Evolutionary conservation across 805 yeast genomes (phyloP).

Genomic region (Ogataea ganodermae): DNA sequence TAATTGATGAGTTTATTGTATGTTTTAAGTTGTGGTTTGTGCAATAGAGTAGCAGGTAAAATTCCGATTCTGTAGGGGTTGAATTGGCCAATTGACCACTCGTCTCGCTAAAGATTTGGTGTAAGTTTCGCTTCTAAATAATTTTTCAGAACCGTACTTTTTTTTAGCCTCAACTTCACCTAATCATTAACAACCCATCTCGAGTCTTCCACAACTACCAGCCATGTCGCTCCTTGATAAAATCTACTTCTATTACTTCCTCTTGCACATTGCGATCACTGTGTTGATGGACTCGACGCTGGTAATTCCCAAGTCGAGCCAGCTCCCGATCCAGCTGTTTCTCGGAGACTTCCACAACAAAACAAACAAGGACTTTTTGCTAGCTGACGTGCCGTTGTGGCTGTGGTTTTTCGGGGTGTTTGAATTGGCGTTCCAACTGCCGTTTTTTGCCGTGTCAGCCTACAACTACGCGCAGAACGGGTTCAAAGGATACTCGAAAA

Average conservation of each 20-base stretch:
- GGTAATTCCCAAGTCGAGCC: slow-evolving; percentile 57
- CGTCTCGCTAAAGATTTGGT: too few species aligned
- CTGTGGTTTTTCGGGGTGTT: slow-evolving; percentile 5
- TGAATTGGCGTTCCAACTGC: slow-evolving; percentile 35
- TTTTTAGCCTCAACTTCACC: too few species aligned
- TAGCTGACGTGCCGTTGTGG: slow-evolving; percentile 60
- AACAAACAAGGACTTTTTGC: slow-evolving; percentile 70
- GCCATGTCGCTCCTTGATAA: slow-evolving; percentile 19
- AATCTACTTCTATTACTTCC: slow-evolving; percentile 32
- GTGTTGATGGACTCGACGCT: slow-evolving; percentile 72
- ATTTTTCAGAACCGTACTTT: too few species aligned
- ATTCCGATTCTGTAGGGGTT: too few species aligned
- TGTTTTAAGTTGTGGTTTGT: too few species aligned
- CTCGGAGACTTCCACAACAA: slow-evolving; percentile 61
- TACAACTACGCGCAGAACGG: slow-evolving; percentile 1
- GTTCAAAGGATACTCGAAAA: slow-evolving; percentile 24
- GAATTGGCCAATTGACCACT: too few species aligned
- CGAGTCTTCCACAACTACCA: neutral
- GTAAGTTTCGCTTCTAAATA: too few species aligned
- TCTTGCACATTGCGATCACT: slow-evolving; percentile 76
- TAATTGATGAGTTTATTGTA: neutral
- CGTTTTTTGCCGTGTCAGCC: slow-evolving; percentile 54
- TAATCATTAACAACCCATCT: neutral
- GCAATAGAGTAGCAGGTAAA: too few species aligned
- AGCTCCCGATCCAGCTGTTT: slow-evolving; percentile 47